Base-by-base conservation (phyloP, 208 protist species). In the Trypanosoma mega region DNA sequence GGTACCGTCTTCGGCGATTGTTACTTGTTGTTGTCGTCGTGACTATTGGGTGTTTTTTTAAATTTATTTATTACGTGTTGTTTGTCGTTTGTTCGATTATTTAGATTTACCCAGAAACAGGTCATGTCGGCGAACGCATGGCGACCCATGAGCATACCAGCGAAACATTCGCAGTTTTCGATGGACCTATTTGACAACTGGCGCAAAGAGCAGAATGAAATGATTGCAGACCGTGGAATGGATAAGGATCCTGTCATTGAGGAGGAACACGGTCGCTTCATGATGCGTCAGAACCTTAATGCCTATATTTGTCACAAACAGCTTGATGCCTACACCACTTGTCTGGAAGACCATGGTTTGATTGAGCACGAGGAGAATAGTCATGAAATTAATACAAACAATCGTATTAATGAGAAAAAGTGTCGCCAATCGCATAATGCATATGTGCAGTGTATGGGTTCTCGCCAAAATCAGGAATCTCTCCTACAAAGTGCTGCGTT, bases 241-340 rank as follows among this genome's bases (percentile, higher is more conserved):
- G 74, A 85, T 55, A 44, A 41, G 14, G 72, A 91, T 59, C 69
- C 64, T 3, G 72, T 47, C 20, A 65, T 76, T 43, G 78, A 91
- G 65, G 80, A 93, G 58, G 78, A 76, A 65, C 77, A 91, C 71
- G 87, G 81, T 54, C 70, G 57, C 16, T 77, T 78, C 65, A 91
- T 91, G 83, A 49, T 94, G 29, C 78, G 79, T 0, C 83, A 88
- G 53, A 91, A 91, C 61, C 68, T 94, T 29, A 91, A 91, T 52
- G 81, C 82, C 16, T 91, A 91, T 60, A 58, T 91, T 2, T 94
- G 87, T 69, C 68, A 90, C 63, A 82, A 74, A 41, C 67, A 87
- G 53, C 67, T 94, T 21, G 87, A 94, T 62, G 47, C 60, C 16
- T 94, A 94, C 69, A 90, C 76, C 3, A 11, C 64, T 2, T 94